phyloP scores from a whole-genome alignment of 177 flowering plant species.

The Vitis hybrid region DNA sequence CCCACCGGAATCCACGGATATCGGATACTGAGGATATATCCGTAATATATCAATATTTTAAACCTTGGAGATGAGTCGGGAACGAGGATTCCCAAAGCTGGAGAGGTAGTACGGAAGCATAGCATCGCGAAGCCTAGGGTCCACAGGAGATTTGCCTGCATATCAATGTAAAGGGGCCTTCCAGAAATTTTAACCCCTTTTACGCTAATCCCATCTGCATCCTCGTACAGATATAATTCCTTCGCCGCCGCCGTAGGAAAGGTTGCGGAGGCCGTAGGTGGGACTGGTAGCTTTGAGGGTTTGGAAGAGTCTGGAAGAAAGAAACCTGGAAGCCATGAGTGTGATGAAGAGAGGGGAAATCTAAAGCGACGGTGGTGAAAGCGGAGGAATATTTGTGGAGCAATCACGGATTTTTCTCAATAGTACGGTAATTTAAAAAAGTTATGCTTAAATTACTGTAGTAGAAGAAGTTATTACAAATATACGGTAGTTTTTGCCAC shows the following conservation, averaged over 20 bases:
- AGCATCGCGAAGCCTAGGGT: constrained; percentile 85
- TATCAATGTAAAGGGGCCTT: constrained; percentile 85
- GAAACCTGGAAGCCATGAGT: constrained; percentile 42
- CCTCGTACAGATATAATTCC: neutral
- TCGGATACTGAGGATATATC: no score
- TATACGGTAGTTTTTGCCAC: no score
- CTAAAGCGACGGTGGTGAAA: neutral
- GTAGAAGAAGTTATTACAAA: no score
- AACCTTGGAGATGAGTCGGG: constrained; percentile 87
- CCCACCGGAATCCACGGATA: no score
- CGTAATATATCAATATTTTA: no score
- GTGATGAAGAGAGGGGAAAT: neutral
- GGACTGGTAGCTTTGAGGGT: constrained; percentile 11
- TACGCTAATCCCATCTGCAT: constrained; percentile 37
- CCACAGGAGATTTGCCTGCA: constrained; percentile 96
- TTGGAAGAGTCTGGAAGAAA: constrained; percentile 40
- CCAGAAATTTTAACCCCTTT: constrained; percentile 87
- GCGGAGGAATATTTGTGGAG: no score
- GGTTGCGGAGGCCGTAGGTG: constrained; percentile 16
- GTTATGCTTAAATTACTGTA: no score
- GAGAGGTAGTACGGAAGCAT: constrained; percentile 84
- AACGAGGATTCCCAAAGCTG: constrained; percentile 90
- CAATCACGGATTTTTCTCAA: no score
- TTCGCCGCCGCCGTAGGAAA: constrained; percentile 18
- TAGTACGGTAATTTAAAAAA: no score